Conservation (phyloP, 2,329 filamentous ascomycete genomes). For the Huntiella abstrusa region DNA sequence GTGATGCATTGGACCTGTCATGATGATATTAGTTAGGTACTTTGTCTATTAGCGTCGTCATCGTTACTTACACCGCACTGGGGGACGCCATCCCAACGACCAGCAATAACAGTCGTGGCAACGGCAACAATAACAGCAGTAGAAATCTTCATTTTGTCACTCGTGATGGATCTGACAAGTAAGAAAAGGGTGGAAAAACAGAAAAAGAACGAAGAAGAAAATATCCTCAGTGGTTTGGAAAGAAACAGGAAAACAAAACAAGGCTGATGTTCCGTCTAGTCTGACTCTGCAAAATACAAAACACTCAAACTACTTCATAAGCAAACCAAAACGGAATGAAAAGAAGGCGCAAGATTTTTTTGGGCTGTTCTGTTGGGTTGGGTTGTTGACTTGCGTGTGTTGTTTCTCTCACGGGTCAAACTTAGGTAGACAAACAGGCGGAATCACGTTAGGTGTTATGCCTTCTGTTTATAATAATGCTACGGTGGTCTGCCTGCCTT, state of each 20-base stretch:
- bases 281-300: too few relatives aligned
- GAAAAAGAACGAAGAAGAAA: slow-evolving; percentile 5
- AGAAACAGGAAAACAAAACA: slow-evolving; percentile 1
- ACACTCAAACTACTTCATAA: too few relatives aligned
- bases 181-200: neutral
- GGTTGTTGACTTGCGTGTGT: too few relatives aligned
- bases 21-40: neutral
- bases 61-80: slow-evolving; percentile 22
- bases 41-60: neutral
- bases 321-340: too few relatives aligned
- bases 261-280: too few relatives aligned
- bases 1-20: slow-evolving; percentile 19
- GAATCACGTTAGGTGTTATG: too few relatives aligned
- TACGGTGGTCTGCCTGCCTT: too few relatives aligned
- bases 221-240: slow-evolving; percentile 1
- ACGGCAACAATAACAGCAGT: slow-evolving; percentile 12
- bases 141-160: slow-evolving; percentile 24
- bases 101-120: slow-evolving; percentile 20
- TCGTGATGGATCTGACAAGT: neutral
- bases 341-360: too few relatives aligned
- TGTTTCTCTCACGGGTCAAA: too few relatives aligned
- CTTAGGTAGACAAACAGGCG: too few relatives aligned
- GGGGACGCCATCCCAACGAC: slow-evolving; percentile 21
- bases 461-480: too few relatives aligned
- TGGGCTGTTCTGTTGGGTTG: too few relatives aligned